phyloP scores from a whole-genome alignment of 2,329 filamentous ascomycete species.

The Grosmannia serpens region DNA sequence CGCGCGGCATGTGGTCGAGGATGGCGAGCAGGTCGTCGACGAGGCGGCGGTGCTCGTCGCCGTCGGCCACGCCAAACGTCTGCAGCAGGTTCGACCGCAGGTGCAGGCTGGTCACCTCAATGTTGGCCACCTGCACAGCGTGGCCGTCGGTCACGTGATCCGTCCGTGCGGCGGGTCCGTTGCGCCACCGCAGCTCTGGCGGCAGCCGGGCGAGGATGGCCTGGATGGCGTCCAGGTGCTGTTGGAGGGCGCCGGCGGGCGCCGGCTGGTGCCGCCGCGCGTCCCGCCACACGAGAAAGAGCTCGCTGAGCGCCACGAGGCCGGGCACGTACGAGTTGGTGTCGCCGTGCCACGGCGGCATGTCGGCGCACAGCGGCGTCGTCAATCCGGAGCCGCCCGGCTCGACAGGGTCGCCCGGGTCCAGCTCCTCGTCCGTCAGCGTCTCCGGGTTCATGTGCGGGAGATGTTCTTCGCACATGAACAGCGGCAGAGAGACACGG shows the following conservation, averaged over 20 bases:
- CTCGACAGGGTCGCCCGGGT: neutral
- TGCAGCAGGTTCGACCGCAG: conserved; percentile 25
- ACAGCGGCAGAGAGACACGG: neutral
- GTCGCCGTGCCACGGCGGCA: conserved; percentile 21
- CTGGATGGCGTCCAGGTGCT: conserved; percentile 15
- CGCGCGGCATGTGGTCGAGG: neutral
- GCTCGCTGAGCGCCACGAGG: conserved; percentile 20
- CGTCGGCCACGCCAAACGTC: conserved; percentile 14
- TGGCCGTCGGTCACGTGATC: conserved; percentile 19
- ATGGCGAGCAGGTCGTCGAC: conserved; percentile 19
- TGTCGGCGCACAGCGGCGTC: conserved; percentile 1
- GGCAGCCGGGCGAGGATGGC: conserved; percentile 20
- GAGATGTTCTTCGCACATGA: neutral
- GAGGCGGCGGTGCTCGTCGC: conserved; percentile 19
- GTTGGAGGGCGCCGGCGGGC: neutral
- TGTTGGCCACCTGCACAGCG: conserved; percentile 24
- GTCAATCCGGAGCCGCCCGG: too few relatives aligned
- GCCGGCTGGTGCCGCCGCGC: conserved; percentile 12
- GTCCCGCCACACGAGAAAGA: conserved; percentile 23
- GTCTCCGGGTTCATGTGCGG: neutral
- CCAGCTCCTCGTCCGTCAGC: neutral
- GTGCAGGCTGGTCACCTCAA: conserved; percentile 25
- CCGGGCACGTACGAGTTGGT: conserved; percentile 21
- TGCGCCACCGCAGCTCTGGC: conserved; percentile 22
- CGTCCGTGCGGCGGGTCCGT: neutral